Base-by-base conservation (phyloP, 257 asterid genomes). In the Nicotiana obtusifolia region DNA sequence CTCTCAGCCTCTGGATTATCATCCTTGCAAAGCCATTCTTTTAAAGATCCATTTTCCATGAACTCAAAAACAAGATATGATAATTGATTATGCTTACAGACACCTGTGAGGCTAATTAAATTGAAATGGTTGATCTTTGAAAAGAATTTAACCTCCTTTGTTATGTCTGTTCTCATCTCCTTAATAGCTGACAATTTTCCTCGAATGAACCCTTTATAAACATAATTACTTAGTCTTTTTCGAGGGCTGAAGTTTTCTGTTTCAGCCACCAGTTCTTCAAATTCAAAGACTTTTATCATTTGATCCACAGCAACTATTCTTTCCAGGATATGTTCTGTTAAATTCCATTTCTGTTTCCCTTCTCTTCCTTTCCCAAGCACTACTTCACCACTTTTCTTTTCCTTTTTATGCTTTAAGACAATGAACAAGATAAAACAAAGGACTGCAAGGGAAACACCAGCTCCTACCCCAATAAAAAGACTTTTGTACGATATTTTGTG, bases 41-140 rank as follows among this genome's bases (percentile, higher is more conserved):
- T 86, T 13, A 92, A 81, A 24, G 93, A 89, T 24, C 98, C 94
- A 47, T 90, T 89, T 71, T 90, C 95, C 86, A 91, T 76, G 87
- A 85, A 92, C 83, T 92, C 98, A 15, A 90, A 92, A 64, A 89
- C 93, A 24, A 91, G 92, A 64, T 88, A 92, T 82, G 83, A 85
- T 67, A 24, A 64, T 26, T 80, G 82, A 2, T 82, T 83, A 19
- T 87, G 87, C 82, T 86, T 83, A 80, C 93, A 91, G 7, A 88
- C 86, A 41, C 98, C 98, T 62, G 82, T 87, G 19, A 93, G 95
- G 65, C 84, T 85, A 33, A 93, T 86, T 75, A 93, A 62, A 64
- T 93, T 93, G 87, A 89, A 84, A 85, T 93, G 97, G 86, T 84
- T 90, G 81, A 93, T 86, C 73, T 89, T 87, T 10, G 86, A 84